A percentile compares a stretch with the other conserved stretches of the same genome.
Evolutionary conservation across 73 alveolate genomes (phyloP).

Genomic region (Tetrahymena malaccensis): DNA sequence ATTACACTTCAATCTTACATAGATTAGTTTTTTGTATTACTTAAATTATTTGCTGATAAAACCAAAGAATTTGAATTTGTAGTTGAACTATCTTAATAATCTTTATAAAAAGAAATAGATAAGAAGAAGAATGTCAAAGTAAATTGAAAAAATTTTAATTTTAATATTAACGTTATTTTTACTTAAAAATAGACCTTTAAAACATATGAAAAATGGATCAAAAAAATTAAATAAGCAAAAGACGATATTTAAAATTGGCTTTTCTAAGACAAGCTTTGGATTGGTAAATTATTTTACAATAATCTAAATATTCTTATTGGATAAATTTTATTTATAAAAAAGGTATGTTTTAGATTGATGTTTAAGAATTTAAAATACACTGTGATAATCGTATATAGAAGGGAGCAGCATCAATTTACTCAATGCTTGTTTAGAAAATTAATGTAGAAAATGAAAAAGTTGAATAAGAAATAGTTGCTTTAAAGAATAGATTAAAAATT

Average conservation of each 20-base stretch:
- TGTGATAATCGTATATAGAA: slow-evolving; percentile 2
- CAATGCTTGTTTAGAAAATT: slow-evolving; percentile 45
- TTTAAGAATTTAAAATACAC: not conserved
- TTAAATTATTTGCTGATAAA: not conserved
- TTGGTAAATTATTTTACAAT: not conserved
- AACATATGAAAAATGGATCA: not conserved
- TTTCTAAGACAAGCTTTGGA: not conserved
- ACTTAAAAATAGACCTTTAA: not conserved
- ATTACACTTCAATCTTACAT: not conserved
- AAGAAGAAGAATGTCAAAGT: slow-evolving; percentile 45
- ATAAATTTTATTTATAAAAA: not conserved
- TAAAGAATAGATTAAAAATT: slow-evolving; percentile 40
- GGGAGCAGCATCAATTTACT: slow-evolving; percentile 15
- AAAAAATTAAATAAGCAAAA: not conserved
- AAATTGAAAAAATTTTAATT: not conserved
- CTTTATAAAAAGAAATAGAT: slow-evolving; percentile 44
- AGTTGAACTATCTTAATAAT: slow-evolving; percentile 35
- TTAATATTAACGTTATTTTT: not conserved
- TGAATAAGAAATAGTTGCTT: slow-evolving; percentile 60
- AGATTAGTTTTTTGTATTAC: slow-evolving; percentile 16
- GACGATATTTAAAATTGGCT: not conserved
- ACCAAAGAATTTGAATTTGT: slow-evolving; percentile 9
- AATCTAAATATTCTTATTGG: not conserved
- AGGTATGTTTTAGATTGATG: not conserved
- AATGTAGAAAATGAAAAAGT: slow-evolving; percentile 42